phyloP scores from a whole-genome alignment of 2,329 filamentous ascomycete genomes.

The Shiraia sp. region DNA sequence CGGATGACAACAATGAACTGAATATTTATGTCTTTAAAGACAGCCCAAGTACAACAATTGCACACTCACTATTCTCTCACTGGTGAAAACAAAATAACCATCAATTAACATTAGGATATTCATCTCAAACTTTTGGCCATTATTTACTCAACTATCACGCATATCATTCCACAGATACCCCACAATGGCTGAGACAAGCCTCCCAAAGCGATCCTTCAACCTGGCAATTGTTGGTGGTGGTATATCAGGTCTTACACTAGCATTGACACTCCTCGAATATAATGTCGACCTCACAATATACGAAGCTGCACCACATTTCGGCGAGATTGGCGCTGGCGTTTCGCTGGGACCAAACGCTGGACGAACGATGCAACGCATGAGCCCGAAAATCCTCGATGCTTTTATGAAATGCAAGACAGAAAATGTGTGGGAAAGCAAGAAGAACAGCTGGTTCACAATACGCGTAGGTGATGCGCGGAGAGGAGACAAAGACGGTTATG shows the following conservation, averaged over 20 bases:
- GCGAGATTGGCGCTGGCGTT: slow-evolving; percentile 63
- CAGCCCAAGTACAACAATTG: too few species aligned
- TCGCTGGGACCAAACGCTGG: slow-evolving; percentile 60
- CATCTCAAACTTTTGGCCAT: too few species aligned
- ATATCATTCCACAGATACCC: neutral
- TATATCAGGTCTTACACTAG: slow-evolving; percentile 60
- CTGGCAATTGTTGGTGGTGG: slow-evolving; percentile 64
- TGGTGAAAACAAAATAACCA: neutral
- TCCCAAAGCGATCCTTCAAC: slow-evolving; percentile 44
- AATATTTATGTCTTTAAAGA: too few species aligned
- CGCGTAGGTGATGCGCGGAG: slow-evolving; percentile 38
- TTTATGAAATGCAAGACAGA: slow-evolving; percentile 50
- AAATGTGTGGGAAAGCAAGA: slow-evolving; percentile 37
- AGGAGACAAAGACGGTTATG: slow-evolving; percentile 34
- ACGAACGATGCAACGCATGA: slow-evolving; percentile 59
- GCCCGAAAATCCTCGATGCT: slow-evolving; percentile 45
- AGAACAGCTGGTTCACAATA: slow-evolving; percentile 34
- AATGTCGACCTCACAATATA: slow-evolving; percentile 57
- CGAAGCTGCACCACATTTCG: slow-evolving; percentile 59
- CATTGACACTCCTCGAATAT: slow-evolving; percentile 55
- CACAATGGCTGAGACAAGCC: slow-evolving; percentile 21
- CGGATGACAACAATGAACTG: neutral
- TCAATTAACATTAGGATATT: too few species aligned
- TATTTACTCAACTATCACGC: neutral
- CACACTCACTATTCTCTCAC: neutral